phyloP scores from a whole-genome alignment of 768 basidiomycete genomes.

The Royoungia palumana region DNA sequence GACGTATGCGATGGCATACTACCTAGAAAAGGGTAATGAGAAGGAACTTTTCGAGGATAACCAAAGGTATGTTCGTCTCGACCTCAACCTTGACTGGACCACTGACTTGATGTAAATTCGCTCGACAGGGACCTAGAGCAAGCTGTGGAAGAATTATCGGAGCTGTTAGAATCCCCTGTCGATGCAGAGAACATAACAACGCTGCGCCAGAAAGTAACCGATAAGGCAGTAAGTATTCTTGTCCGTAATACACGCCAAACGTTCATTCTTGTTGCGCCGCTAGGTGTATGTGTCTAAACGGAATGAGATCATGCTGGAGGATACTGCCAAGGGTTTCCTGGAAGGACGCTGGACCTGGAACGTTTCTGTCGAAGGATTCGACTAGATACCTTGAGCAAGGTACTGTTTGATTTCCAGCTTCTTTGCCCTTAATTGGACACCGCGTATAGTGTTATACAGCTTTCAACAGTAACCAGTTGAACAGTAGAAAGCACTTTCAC shows the following conservation, averaged over 20 bases:
- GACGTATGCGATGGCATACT: slow-evolving; percentile 99
- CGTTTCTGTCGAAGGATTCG: slow-evolving; percentile 64
- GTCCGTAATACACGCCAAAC: not conserved
- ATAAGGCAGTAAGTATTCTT: slow-evolving; percentile 72
- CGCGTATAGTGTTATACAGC: not conserved
- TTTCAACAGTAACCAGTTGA: no score
- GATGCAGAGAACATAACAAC: slow-evolving; percentile 79
- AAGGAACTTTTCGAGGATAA: slow-evolving; percentile 98
- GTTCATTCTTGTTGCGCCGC: not conserved
- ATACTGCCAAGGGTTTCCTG: slow-evolving; percentile 86
- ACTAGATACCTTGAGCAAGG: slow-evolving; percentile 30
- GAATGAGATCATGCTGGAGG: slow-evolving; percentile 92
- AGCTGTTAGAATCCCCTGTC: slow-evolving; percentile 87
- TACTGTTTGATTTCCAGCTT: not conserved
- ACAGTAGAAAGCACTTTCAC: no score
- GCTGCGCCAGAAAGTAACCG: slow-evolving; percentile 88
- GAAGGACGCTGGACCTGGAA: slow-evolving; percentile 90
- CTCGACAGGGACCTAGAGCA: slow-evolving; percentile 77
- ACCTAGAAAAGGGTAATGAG: slow-evolving; percentile 83
- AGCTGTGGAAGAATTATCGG: slow-evolving; percentile 93
- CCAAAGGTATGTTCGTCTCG: slow-evolving; percentile 58
- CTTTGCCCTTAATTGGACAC: slow-evolving; percentile 1
- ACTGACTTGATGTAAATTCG: not conserved
- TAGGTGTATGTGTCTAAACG: slow-evolving; percentile 95
- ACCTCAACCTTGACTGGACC: not conserved